Conservation (phyloP, 805 yeast species). For the Ogataea paraovalis region DNA sequence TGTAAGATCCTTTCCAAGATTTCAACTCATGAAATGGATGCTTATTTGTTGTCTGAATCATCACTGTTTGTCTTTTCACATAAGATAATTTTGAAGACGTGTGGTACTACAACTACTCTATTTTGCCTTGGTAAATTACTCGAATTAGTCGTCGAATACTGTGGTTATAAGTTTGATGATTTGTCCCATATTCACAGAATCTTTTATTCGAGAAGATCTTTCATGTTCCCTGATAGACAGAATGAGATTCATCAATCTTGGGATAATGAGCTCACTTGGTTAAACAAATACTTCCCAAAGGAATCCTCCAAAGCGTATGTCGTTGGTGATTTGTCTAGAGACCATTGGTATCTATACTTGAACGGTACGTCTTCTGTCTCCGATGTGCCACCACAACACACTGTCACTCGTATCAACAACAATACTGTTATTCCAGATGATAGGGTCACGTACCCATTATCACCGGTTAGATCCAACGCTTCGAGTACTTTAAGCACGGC, state of each 20-base stretch:
- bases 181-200: constrained; percentile 48
- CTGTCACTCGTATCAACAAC: not conserved
- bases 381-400: not conserved
- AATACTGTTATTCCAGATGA: not conserved
- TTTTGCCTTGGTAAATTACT: constrained; percentile 68
- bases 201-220: constrained; percentile 86
- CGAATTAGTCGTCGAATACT: constrained; percentile 40
- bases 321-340: constrained; percentile 75
- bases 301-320: constrained; percentile 63
- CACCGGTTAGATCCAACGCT: constrained; percentile 15
- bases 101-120: constrained; percentile 93
- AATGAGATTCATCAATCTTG: constrained; percentile 77
- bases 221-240: constrained; percentile 90
- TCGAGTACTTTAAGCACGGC: not conserved
- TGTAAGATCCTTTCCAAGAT: constrained; percentile 86
- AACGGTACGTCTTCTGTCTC: constrained; percentile 38
- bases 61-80: constrained; percentile 86
- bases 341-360: constrained; percentile 87
- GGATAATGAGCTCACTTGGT: constrained; percentile 70
- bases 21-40: constrained; percentile 62
- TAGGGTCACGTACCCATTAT: constrained; percentile 15
- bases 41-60: constrained; percentile 84
- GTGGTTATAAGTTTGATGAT: constrained; percentile 36
- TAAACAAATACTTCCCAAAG: constrained; percentile 59
- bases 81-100: constrained; percentile 83